These are phyloP conservation scores for Cetradonia linearis DNA, from an alignment of 495 filamentous ascomycete species.

Conservation along the genomic window DNA sequence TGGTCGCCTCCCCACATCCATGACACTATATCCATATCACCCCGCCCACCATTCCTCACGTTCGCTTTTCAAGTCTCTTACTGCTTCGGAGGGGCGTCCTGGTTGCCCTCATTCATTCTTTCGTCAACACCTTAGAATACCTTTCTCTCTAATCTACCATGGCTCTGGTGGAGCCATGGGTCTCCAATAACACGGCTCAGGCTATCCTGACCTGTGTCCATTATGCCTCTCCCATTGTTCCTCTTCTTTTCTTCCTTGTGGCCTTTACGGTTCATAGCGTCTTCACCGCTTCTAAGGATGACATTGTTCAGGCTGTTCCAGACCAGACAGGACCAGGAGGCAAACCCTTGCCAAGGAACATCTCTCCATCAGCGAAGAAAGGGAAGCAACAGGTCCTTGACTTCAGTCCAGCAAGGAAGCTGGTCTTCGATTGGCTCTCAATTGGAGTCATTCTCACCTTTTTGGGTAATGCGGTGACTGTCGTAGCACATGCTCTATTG, in stretches of 20 bases:
- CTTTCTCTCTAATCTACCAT: neutral
- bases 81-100: slow-evolving; percentile 3
- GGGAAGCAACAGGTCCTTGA: slow-evolving; percentile 32
- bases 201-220: slow-evolving; percentile 43
- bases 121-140: neutral
- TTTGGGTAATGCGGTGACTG: slow-evolving; percentile 59
- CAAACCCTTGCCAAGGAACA: slow-evolving; percentile 59
- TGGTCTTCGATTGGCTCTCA: slow-evolving; percentile 66
- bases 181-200: slow-evolving; percentile 29
- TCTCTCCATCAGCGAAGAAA: slow-evolving; percentile 21
- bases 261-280: slow-evolving; percentile 56
- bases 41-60: neutral
- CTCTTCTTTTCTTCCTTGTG: slow-evolving; percentile 57
- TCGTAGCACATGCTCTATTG: slow-evolving; percentile 65
- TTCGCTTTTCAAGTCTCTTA: slow-evolving; percentile 6
- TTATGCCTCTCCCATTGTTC: slow-evolving; percentile 54
- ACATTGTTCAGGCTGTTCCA: slow-evolving; percentile 28
- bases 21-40: neutral
- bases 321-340: slow-evolving; percentile 59
- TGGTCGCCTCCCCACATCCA: slow-evolving; percentile 1
- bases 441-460: slow-evolving; percentile 58
- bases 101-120: neutral
- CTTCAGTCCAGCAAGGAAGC: slow-evolving; percentile 50
- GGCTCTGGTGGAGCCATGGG: slow-evolving; percentile 12
- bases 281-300: slow-evolving; percentile 33